These are phyloP conservation scores for Solanum hybrid DNA, from an alignment of 305 asterid species.

Conservation along the genomic window DNA sequence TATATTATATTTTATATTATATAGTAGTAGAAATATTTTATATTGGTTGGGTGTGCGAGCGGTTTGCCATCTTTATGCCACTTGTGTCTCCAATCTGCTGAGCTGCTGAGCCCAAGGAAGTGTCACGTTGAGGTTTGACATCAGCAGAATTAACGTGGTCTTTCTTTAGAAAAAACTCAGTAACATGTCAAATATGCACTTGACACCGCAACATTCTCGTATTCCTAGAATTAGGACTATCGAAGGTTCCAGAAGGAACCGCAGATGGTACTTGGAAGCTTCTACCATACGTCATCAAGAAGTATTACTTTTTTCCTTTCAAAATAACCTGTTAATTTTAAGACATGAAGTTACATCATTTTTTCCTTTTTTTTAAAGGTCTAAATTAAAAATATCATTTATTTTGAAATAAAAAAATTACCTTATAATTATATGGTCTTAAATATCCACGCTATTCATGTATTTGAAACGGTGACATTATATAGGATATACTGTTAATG, in stretches of 20 bases:
- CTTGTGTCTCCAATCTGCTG: not conserved
- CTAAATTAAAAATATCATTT: not conserved
- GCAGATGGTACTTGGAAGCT: not conserved
- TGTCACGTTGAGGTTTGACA: not conserved
- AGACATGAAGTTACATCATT: not conserved
- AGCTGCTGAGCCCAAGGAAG: not conserved
- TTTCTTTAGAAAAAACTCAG: not conserved
- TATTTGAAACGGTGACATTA: not conserved
- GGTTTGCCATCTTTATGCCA: not conserved
- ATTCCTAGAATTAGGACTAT: not conserved
- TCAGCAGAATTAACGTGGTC: not conserved
- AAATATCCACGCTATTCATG: not conserved
- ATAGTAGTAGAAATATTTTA: not conserved
- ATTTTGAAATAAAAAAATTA: not conserved
- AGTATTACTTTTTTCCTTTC: not conserved
- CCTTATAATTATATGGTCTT: not conserved
- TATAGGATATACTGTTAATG: not conserved
- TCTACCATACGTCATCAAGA: not conserved
- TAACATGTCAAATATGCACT: not conserved
- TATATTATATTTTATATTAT: not conserved
- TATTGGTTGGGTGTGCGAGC: not conserved
- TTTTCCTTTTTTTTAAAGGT: not conserved
- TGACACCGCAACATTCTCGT: not conserved
- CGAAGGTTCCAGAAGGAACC: not conserved
- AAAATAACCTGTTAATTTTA: not conserved